A percentile compares a stretch with the other conserved stretches of the same genome.
Conservation (phyloP, 106 monocot genomes). For the Dendrobium huoshanense region DNA sequence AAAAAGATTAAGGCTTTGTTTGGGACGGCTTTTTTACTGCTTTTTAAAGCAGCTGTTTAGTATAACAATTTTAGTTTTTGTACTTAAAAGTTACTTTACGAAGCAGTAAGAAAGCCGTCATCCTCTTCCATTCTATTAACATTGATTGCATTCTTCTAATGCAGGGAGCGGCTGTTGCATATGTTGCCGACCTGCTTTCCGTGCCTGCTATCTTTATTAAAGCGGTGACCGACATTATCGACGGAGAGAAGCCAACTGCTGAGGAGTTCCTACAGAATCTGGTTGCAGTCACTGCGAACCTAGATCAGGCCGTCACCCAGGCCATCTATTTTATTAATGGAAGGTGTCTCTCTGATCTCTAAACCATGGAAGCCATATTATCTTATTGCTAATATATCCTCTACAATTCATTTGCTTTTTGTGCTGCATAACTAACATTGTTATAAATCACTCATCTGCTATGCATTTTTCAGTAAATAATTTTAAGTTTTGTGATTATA, state of each 20-base stretch:
- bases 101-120: too few relatives aligned
- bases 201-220: conserved; percentile 77
- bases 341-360: conserved; percentile 43
- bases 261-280: conserved; percentile 90
- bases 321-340: conserved; percentile 58
- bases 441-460: too few relatives aligned
- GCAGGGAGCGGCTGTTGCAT: conserved; percentile 92
- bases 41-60: too few relatives aligned
- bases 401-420: too few relatives aligned
- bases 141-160: neutral
- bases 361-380: conserved; percentile 4
- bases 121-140: neutral
- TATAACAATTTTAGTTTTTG: too few relatives aligned
- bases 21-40: too few relatives aligned
- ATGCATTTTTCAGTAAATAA: too few relatives aligned
- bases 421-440: too few relatives aligned
- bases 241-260: conserved; percentile 87
- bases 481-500: too few relatives aligned
- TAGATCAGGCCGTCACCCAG: conserved; percentile 53
- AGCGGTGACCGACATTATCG: conserved; percentile 90
- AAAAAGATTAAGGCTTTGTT: too few relatives aligned
- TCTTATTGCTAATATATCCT: too few relatives aligned
- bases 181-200: conserved; percentile 72
- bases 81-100: too few relatives aligned
- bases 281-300: conserved; percentile 58